Base-by-base conservation (phyloP, 176 grass and related monocot genomes). In the Bromus sterilis region DNA sequence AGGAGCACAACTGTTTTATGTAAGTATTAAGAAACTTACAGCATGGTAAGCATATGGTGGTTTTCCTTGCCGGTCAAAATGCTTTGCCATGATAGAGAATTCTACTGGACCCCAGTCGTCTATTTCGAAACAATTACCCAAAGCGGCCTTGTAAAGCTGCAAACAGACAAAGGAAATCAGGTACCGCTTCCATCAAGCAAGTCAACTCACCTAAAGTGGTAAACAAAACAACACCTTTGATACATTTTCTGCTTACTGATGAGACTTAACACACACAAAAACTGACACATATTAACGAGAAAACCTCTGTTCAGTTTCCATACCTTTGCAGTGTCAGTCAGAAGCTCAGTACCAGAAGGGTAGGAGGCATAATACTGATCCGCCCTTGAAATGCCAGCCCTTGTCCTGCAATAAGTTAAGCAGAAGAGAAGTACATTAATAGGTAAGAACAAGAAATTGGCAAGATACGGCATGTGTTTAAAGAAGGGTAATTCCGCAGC, bases 21-120 rank as follows among this genome's bases (percentile, higher is more conserved):
- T 32, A 70, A 41, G 65, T 10, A 1, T 2, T 37, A 66, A 36
- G 31, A 84, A 39, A 36, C 87, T 91, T 86, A 98, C 95, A 58
- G 88, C 90, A 86, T 98, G 92, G 66, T 95, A 98, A 2, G 88
- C 86, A 86, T 93, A 98, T 30, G 95, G 95, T 71, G 92, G 78
- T 88, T 98, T 98, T 31, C 90, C 95, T 89, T 94, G 95, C 84
- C 95, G 86, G 24, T 93, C 90, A 57, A 95, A 95, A 91, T 98
- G 95, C 29, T 91, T 93, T 41, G 90, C 88, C 92, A 98, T 98
- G 75, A 98, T 82, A 61, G 84, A 98, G 46, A 89, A 98, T 34
- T 98, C 92, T 75, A 94, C 94, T 44, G 88, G 90, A 2, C 92
- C 95, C 95, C 92, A 95, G 65, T 93, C 95, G 13, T 98, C 92